A percentile compares a stretch with the other conserved stretches of the same genome.
These are phyloP conservation scores for Hypoxylon sp. DNA, from an alignment of 2,329 filamentous ascomycete species.

Conservation along the genomic window DNA sequence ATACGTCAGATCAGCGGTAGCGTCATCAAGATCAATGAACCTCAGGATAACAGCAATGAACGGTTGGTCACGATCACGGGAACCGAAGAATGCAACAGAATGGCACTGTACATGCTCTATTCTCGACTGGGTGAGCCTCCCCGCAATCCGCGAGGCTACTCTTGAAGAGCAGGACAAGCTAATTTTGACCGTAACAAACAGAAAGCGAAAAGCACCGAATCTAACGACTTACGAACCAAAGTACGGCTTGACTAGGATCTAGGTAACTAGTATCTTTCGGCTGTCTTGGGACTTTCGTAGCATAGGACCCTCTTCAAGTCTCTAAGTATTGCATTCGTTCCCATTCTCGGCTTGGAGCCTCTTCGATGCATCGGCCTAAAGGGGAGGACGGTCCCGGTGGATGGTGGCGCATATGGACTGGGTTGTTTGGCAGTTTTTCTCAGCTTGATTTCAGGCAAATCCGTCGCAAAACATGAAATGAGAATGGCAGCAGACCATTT, in stretches of 20 bases:
- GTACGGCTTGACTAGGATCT: too few species aligned
- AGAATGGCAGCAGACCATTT: slow-evolving; percentile 15
- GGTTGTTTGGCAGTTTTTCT: slow-evolving; percentile 40
- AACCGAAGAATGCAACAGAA: slow-evolving; percentile 98
- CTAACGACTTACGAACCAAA: slow-evolving; percentile 40
- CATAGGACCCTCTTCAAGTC: slow-evolving; percentile 25
- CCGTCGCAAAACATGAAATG: slow-evolving; percentile 31
- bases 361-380: slow-evolving; percentile 32
- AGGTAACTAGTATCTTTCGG: slow-evolving; percentile 23
- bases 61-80: slow-evolving; percentile 96
- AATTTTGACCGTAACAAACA: slow-evolving; percentile 45
- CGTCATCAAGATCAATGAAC: slow-evolving; percentile 99
- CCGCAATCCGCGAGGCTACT: slow-evolving; percentile 9
- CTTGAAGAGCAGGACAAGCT: slow-evolving; percentile 37
- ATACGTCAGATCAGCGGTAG: slow-evolving; percentile 96
- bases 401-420: slow-evolving; percentile 48
- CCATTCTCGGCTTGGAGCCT: slow-evolving; percentile 34
- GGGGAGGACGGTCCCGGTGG: slow-evolving; percentile 43
- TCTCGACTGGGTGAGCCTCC: slow-evolving; percentile 84
- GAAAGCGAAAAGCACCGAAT: slow-evolving; percentile 52
- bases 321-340: slow-evolving; percentile 39
- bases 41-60: slow-evolving; percentile 99
- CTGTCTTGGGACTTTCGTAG: slow-evolving; percentile 29
- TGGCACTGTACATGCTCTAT: slow-evolving; percentile 99
- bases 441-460: slow-evolving; percentile 37